These are phyloP conservation scores for Populus euphratica DNA, from an alignment of 345 rosid species.

Conservation along the genomic window DNA sequence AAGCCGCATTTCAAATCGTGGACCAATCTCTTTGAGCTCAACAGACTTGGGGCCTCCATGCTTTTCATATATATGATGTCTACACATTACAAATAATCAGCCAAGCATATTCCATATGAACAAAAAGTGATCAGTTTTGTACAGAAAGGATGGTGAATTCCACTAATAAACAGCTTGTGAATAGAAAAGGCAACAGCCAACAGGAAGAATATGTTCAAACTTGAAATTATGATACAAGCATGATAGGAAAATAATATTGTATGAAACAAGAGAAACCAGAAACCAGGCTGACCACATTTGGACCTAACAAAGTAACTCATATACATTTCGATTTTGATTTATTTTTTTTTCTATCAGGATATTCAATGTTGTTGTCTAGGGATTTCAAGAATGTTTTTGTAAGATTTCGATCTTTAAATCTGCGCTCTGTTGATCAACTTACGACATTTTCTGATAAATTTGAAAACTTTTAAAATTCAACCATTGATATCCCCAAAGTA, in stretches of 20 bases:
- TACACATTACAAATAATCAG: conserved; percentile 16
- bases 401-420: background rate
- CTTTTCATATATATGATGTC: conserved; percentile 79
- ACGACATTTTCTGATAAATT: background rate
- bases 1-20: conserved; percentile 79
- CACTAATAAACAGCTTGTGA: background rate
- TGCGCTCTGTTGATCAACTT: background rate
- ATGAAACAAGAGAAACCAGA: no score
- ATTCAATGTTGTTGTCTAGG: background rate
- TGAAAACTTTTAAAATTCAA: background rate
- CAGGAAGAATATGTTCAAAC: background rate
- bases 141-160: background rate
- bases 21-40: conserved; percentile 86
- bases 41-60: conserved; percentile 72
- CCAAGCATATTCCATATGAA: background rate
- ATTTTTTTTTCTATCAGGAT: background rate
- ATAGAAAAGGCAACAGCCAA: background rate
- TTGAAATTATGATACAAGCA: background rate
- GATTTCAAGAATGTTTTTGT: background rate
- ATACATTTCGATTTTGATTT: background rate
- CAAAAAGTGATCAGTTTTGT: background rate
- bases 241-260: background rate
- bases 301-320: background rate
- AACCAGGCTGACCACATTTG: background rate
- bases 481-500: background rate